Conservation (phyloP, 306 rosid genomes). For the Vachellia pachyceras region DNA sequence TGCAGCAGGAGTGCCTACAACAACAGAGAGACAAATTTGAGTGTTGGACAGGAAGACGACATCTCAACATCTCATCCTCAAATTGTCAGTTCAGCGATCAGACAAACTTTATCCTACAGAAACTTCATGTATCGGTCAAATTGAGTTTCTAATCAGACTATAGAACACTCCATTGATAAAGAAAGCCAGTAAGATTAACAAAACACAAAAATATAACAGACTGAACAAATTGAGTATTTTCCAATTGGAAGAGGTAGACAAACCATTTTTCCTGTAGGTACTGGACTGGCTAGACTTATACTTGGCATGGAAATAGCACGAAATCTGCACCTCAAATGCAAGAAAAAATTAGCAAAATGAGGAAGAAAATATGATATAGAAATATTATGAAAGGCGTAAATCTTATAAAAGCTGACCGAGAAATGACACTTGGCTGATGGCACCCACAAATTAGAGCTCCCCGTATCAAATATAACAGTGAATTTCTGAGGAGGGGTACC, state of each 20-base stretch:
- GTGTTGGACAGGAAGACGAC: neutral
- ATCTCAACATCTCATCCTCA: neutral
- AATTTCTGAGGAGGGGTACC: conserved; percentile 91
- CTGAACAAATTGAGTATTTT: conserved; percentile 4
- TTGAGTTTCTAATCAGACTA: neutral
- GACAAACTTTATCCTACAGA: neutral
- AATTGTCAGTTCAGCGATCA: neutral
- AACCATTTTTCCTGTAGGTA: conserved; percentile 75
- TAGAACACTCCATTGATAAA: neutral
- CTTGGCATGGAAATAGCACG: conserved; percentile 77
- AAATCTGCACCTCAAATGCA: conserved; percentile 61
- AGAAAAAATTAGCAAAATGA: conserved; percentile 4
- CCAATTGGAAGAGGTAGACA: conserved; percentile 32
- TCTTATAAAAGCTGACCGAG: conserved; percentile 65
- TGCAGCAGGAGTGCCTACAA: conserved; percentile 81
- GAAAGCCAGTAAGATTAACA: conserved; percentile 12
- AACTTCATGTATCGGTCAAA: neutral
- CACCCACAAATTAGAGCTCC: conserved; percentile 96
- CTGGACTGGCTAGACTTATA: conserved; percentile 72
- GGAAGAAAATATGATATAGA: neutral
- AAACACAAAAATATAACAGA: conserved; percentile 15
- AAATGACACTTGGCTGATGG: conserved; percentile 73
- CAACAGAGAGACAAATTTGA: conserved; percentile 12
- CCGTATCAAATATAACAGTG: conserved; percentile 91
- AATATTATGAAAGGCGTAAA: neutral